Evolutionary conservation across 805 yeast genomes (phyloP).

Genomic region (Candida glaebosa): DNA sequence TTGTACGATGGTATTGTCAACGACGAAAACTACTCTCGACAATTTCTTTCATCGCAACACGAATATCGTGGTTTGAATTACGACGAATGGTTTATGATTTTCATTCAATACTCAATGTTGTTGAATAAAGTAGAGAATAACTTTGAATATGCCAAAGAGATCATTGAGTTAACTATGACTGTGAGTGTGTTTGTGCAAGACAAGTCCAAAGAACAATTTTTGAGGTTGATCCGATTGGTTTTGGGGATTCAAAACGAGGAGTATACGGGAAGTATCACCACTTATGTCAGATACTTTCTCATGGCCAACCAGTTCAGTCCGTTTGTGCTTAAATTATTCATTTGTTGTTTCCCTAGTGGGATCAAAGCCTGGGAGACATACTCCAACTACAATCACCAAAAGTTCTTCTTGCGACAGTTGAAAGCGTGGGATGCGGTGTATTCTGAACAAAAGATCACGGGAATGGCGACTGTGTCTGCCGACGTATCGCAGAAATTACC

Average conservation of each 20-base stretch:
- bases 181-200: conserved; percentile 77
- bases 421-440: conserved; percentile 81
- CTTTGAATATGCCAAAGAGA: conserved; percentile 42
- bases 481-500: conserved; percentile 40
- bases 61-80: conserved; percentile 74
- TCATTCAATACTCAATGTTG: conserved; percentile 73
- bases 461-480: conserved; percentile 73
- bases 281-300: conserved; percentile 59
- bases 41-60: conserved; percentile 45
- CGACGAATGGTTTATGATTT: conserved; percentile 81
- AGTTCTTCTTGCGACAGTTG: conserved; percentile 82
- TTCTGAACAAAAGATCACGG: conserved; percentile 51
- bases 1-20: conserved; percentile 55
- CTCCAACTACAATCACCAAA: conserved; percentile 81
- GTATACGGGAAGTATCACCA: conserved; percentile 45
- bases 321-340: conserved; percentile 59
- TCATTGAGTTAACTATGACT: conserved; percentile 69
- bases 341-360: conserved; percentile 65
- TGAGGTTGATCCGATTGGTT: conserved; percentile 66
- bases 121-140: conserved; percentile 67
- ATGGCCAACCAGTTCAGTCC: conserved; percentile 75
- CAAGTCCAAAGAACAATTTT: conserved; percentile 52
- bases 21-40: conserved; percentile 24
- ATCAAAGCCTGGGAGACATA: conserved; percentile 54
- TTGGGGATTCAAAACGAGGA: conserved; percentile 50